Conservation (phyloP, 2,329 filamentous ascomycete species). For the Stenocarpella maydis region DNA sequence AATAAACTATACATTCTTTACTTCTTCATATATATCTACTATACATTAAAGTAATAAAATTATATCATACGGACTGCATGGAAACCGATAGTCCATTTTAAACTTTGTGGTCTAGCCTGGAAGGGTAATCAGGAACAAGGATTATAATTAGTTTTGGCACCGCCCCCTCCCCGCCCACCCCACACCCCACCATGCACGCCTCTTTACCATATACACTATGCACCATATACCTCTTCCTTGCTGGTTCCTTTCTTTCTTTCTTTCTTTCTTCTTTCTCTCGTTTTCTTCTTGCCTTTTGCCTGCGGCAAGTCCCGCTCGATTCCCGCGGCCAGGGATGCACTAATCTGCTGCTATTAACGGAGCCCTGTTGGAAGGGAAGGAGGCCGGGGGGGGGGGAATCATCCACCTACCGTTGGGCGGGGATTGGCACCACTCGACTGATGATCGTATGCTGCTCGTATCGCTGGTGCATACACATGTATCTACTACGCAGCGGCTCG, state of each 20-base stretch:
- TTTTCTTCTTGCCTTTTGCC: no score
- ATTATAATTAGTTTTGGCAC: slow-evolving; percentile 12
- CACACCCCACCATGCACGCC: neutral
- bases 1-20: no score
- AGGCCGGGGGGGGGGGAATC: no score
- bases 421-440: slow-evolving; percentile 1
- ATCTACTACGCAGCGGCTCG: slow-evolving; percentile 16
- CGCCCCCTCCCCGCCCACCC: no score
- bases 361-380: no score
- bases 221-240: neutral
- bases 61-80: no score
- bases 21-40: no score
- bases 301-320: slow-evolving; percentile 23
- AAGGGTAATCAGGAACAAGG: neutral
- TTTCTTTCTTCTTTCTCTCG: slow-evolving; percentile 4
- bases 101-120: slow-evolving; percentile 13
- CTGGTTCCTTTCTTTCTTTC: neutral
- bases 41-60: no score
- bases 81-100: slow-evolving; percentile 8
- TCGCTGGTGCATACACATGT: neutral
- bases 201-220: no score
- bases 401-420: slow-evolving; percentile 3
- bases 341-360: slow-evolving; percentile 17
- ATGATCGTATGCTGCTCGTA: neutral
- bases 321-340: slow-evolving; percentile 1